Percentiles rank a stretch among this genome's conserved stretches.
These are phyloP conservation scores for Cynanchum wilfordii DNA, from an alignment of 257 asterid genomes.

Conservation along the genomic window DNA sequence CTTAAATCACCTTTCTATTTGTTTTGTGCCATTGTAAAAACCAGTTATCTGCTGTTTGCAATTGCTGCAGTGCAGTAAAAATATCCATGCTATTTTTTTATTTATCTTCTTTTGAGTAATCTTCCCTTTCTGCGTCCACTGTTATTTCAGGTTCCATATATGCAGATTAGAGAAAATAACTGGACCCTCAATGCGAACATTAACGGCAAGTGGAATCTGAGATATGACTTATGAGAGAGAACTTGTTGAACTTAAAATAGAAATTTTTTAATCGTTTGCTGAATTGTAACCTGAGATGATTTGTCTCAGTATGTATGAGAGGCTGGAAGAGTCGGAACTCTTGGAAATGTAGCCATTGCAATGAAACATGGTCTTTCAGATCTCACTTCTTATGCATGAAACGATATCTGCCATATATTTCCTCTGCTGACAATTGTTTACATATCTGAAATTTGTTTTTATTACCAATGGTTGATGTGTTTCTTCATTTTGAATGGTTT, in stretches of 20 bases:
- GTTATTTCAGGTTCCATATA: conserved; percentile 51
- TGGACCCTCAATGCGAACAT: conserved; percentile 67
- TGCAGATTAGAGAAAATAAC: conserved; percentile 76
- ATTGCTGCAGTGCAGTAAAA: not conserved
- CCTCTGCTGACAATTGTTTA: not conserved
- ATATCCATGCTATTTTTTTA: not conserved
- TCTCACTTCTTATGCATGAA: not conserved
- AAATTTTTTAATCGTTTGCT: not conserved
- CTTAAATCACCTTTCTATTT: not conserved
- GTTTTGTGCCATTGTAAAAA: not conserved
- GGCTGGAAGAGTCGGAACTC: conserved; percentile 6
- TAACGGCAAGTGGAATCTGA: conserved; percentile 63
- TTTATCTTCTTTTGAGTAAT: not conserved
- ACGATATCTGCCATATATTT: not conserved
- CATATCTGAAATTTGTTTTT: not conserved
- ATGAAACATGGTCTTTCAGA: not conserved
- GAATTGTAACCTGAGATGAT: not conserved
- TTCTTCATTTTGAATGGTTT: not conserved
- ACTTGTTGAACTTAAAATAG: not conserved
- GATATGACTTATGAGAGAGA: conserved; percentile 51
- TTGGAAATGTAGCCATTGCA: not conserved
- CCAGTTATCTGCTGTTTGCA: not conserved
- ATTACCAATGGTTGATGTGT: not conserved
- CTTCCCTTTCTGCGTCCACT: not conserved
- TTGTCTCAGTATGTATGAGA: not conserved